A percentile compares a stretch with the other conserved stretches of the same genome.
Evolutionary conservation across 257 asterid species (phyloP).

Genomic region (Solanum sparsipilum): DNA sequence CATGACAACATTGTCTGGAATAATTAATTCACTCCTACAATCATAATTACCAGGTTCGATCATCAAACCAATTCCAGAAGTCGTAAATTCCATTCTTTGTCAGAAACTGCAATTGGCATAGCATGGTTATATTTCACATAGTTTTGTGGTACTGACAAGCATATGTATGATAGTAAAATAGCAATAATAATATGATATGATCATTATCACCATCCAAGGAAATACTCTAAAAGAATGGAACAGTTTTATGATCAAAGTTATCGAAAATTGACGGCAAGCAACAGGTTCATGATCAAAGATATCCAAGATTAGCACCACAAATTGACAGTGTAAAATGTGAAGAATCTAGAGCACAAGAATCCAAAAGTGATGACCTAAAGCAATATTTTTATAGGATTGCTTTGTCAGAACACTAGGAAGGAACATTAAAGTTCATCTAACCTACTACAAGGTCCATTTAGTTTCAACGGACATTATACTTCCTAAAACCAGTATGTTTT

Average conservation of each 20-base stretch:
- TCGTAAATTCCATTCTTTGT: constrained; percentile 88
- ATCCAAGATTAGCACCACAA: neutral
- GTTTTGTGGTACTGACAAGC: neutral
- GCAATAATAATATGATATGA: neutral
- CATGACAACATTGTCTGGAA: neutral
- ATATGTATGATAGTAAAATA: neutral
- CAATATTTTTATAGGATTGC: neutral
- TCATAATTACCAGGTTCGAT: constrained; percentile 83
- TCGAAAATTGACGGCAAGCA: neutral
- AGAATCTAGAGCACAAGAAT: neutral
- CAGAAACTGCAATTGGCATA: constrained; percentile 66
- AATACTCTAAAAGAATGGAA: neutral
- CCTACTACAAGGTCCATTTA: neutral
- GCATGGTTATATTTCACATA: constrained; percentile 13
- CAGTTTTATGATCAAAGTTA: neutral
- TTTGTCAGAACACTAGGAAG: neutral
- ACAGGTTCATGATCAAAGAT: neutral
- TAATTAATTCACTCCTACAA: neutral
- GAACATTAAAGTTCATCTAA: neutral
- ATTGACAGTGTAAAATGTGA: neutral
- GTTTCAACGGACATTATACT: neutral
- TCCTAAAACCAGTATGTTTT: neutral
- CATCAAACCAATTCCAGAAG: constrained; percentile 99
- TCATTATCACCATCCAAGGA: neutral
- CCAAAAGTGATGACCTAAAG: neutral